These are phyloP conservation scores for Elsinoe ampelina DNA, from an alignment of 2,329 filamentous ascomycete species.

Conservation along the genomic window DNA sequence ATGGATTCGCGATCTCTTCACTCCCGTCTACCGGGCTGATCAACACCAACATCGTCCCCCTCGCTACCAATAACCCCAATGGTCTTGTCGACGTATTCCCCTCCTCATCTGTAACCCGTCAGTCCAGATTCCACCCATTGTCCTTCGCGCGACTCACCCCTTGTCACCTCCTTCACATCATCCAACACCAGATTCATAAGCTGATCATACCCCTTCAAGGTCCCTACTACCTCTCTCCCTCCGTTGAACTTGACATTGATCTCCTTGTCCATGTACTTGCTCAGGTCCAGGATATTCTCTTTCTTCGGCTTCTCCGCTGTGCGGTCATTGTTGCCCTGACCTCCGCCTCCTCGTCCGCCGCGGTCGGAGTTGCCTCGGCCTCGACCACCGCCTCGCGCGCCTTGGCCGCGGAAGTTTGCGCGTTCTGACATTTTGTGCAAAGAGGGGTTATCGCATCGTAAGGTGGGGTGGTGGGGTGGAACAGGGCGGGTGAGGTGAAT, in stretches of 20 bases:
- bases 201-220: conserved; percentile 89
- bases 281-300: conserved; percentile 93
- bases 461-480: background rate
- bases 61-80: conserved; percentile 78
- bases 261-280: conserved; percentile 94
- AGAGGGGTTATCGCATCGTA: conserved; percentile 4
- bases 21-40: conserved; percentile 90
- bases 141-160: conserved; percentile 49
- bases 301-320: conserved; percentile 64
- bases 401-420: conserved; percentile 41
- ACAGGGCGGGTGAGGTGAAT: conserved; percentile 14
- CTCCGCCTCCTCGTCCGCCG: conserved; percentile 25
- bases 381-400: conserved; percentile 36
- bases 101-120: conserved; percentile 62
- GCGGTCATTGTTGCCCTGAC: conserved; percentile 22
- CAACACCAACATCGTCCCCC: conserved; percentile 84
- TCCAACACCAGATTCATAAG: conserved; percentile 97
- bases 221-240: conserved; percentile 85
- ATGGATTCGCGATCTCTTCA: conserved; percentile 93
- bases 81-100: conserved; percentile 75
- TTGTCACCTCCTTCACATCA: conserved; percentile 80
- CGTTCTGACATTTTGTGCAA: conserved; percentile 44
- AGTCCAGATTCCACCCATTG: conserved; percentile 36
- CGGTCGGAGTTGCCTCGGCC: conserved; percentile 21
- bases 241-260: conserved; percentile 96